phyloP scores from a whole-genome alignment of 2,329 filamentous ascomycete species.

The Ceratocystis cacaofunesta region DNA sequence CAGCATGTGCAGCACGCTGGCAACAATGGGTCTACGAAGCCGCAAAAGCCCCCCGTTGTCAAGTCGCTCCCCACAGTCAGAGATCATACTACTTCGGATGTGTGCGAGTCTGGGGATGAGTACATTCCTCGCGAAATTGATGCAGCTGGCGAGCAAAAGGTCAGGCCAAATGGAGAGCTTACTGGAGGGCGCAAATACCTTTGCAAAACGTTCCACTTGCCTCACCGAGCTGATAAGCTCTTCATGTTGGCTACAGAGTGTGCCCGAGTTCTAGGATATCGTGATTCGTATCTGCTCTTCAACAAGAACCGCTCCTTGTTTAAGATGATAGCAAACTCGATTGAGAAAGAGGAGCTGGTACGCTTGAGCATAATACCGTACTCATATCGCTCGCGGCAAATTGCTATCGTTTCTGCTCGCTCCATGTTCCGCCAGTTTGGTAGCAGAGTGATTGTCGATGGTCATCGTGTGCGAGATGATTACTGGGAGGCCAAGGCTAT shows the following conservation, averaged over 20 bases:
- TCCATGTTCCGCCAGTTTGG: slow-evolving; percentile 99
- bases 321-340: slow-evolving; percentile 94
- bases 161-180: slow-evolving; percentile 66
- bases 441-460: slow-evolving; percentile 79
- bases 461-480: slow-evolving; percentile 83
- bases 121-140: slow-evolving; percentile 90
- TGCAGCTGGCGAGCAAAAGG: slow-evolving; percentile 87
- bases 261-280: slow-evolving; percentile 80
- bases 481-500: slow-evolving; percentile 97
- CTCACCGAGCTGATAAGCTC: slow-evolving; percentile 77
- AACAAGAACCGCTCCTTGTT: slow-evolving; percentile 95
- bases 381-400: slow-evolving; percentile 94
- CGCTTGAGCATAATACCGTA: slow-evolving; percentile 90
- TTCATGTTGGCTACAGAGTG: slow-evolving; percentile 99
- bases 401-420: slow-evolving; percentile 90
- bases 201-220: slow-evolving; percentile 85
- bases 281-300: slow-evolving; percentile 95
- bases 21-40: slow-evolving; percentile 51
- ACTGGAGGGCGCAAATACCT: slow-evolving; percentile 75
- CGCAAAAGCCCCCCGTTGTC: slow-evolving; percentile 49
- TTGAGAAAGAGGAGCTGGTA: slow-evolving; percentile 93
- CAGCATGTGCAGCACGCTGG: neutral
- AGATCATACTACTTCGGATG: slow-evolving; percentile 93
- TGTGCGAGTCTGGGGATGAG: slow-evolving; percentile 78
- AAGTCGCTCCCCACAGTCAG: slow-evolving; percentile 92